Base-by-base conservation (phyloP, 148 eudicot genomes). In the Polygonum aviculare region DNA sequence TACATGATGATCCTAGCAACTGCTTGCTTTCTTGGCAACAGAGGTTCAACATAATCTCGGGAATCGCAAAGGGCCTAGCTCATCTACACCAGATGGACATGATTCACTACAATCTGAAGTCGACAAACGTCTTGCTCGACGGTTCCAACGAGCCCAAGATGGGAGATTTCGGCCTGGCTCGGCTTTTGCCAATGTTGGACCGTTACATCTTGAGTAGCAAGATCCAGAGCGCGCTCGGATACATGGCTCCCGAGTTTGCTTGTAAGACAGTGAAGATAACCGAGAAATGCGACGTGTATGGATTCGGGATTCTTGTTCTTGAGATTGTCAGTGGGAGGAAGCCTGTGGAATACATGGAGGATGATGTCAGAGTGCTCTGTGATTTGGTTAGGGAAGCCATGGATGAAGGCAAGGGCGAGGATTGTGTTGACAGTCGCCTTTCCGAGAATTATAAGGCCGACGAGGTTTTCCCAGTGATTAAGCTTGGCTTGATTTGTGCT, bases 281-380 rank as follows among this genome's bases (percentile, higher is more conserved):
- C 1, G 98, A 94, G 83, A 91, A 91, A 74, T 91, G 90, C 74
- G 97, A 91, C 75, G 88, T 89, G 9, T 91, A 89, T 60, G 97
- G 98, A 19, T 94, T 94, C 18, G 97, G 98, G 51, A 65, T 94
- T 2, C 85, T 94, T 83, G 79, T 83, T 31, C 89, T 94, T 0
- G 98, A 94, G 82, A 74, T 90, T 40, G 85, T 94, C 38, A 94
- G 91, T 0, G 98, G 98, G 72, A 90, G 85, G 77, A 90, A 84
- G 77, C 98, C 98, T 0, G 97, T 94, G 7, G 98, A 94, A 40
- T 94, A 94, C 83, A 91, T 90, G 95, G 98, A 94, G 76, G 98
- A 94, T 59, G 98, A 94, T 78, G 98, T 94, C 50, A 84, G 85
- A 31, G 95, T 94, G 78, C 90, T 94, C 21, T 90, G 95, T 80